Evolutionary conservation across 805 yeast species (phyloP), one percentile per base, ranked within the genome.

Genomic region (Ogataea saltuana): DNA sequence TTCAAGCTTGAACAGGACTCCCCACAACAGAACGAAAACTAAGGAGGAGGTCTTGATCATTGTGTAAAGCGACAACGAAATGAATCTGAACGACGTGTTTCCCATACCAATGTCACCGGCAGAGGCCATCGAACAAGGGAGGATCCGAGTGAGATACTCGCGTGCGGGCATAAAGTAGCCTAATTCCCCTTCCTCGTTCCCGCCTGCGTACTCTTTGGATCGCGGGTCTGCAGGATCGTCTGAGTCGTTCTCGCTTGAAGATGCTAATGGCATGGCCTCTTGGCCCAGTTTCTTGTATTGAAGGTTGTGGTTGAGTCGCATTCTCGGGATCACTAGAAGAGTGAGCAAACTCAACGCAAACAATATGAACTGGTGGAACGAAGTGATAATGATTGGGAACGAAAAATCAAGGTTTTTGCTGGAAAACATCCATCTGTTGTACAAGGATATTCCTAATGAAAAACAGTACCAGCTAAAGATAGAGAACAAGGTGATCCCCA

Each of bases 341-440:
- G 73, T 67, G 19, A 61, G 31, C 4, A 73, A 60, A 40, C 91
- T 76, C 26, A 85, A 57, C 33, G 69, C 42, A 45, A 85, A 69
- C 32, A 88, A 75, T 35, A 84, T 76, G 20, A 83, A 58, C 67
- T 93, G 98, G 67, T 93, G 99, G 54, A 83, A 74, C 4, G 90
- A 72, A 0, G 99, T 93, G 41, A 90, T 79, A 21, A 90, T 67
- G 17, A 93, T 76, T 1, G 99, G 99, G 59, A 81, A 93, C 23
- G 80, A 77, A 55, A 93, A 83, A 58, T 86, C 79, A 43, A 90
- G 69, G 15, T 88, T 85, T 8, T 76, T 60, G 42, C 53, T 72
- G 29, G 91, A 90, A 68, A 91, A 93, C 97, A 91, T 91, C 97
- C 97, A 89, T 68, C 90, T 90, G 71, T 93, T 93, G 68, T 91